phyloP scores from a whole-genome alignment of 1,284 basidiomycete species.

The Apiotrichum montevideense region DNA sequence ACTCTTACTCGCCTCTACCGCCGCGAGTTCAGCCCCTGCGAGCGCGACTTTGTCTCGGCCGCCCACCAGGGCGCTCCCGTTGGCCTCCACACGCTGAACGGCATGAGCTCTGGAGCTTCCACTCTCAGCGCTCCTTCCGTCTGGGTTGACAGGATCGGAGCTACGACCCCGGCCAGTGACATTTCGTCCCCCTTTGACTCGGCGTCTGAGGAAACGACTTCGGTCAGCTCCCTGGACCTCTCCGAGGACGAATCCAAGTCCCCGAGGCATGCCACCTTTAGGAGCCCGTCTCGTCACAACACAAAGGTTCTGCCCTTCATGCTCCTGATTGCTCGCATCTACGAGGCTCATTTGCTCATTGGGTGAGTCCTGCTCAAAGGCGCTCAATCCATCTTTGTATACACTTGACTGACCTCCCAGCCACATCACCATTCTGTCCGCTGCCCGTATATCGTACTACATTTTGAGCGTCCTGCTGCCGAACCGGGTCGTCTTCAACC shows the following conservation, averaged over 20 bases:
- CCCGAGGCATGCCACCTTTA: background rate
- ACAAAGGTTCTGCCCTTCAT: slow-evolving; percentile 12
- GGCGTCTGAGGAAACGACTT: slow-evolving; percentile 12
- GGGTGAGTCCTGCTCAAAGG: slow-evolving; percentile 2
- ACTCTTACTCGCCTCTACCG: slow-evolving; percentile 21
- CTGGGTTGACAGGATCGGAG: slow-evolving; percentile 2
- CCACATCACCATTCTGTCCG: slow-evolving; percentile 22
- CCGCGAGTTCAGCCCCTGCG: slow-evolving; percentile 10
- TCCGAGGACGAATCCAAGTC: slow-evolving; percentile 14
- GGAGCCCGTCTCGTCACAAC: background rate
- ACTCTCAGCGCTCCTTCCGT: background rate
- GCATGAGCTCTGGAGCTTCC: background rate
- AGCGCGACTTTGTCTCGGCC: slow-evolving; percentile 14
- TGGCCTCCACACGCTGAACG: slow-evolving; percentile 7
- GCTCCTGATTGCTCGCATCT: slow-evolving; percentile 21
- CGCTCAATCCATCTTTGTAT: too few species aligned
- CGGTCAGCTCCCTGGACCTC: slow-evolving; percentile 13
- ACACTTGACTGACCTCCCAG: too few species aligned
- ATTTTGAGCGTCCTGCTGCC: background rate
- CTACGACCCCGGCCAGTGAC: slow-evolving; percentile 9
- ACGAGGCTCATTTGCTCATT: slow-evolving; percentile 40
- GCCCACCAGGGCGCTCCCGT: slow-evolving; percentile 5
- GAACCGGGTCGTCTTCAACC: background rate
- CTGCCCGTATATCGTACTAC: slow-evolving; percentile 7
- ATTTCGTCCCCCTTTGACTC: slow-evolving; percentile 9